Percentiles rank a stretch among this genome's conserved stretches.
Conservation (phyloP, 176 grass and related monocot genomes). For the Lolium perenne region DNA sequence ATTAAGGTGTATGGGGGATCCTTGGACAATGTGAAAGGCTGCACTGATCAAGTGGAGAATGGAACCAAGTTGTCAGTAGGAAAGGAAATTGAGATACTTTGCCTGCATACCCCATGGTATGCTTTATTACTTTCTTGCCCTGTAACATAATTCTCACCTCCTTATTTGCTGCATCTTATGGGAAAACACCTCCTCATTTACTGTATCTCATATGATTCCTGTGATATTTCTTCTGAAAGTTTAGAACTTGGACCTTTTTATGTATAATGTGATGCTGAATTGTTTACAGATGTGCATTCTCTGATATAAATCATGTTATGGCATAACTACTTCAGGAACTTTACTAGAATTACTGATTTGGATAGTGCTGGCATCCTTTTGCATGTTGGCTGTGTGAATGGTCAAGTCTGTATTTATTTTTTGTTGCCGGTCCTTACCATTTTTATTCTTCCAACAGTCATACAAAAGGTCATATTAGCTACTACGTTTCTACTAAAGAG, state of each 20-base stretch:
- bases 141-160: background rate
- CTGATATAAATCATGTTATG: background rate
- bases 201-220: background rate
- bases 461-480: slow-evolving; percentile 94
- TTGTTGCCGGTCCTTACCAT: slow-evolving; percentile 20
- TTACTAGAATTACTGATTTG: background rate
- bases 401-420: background rate
- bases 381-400: slow-evolving; percentile 22
- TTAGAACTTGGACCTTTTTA: background rate
- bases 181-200: background rate
- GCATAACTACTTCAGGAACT: background rate
- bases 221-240: background rate
- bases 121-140: slow-evolving; percentile 7
- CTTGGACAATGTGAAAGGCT: slow-evolving; percentile 82
- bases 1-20: slow-evolving; percentile 95
- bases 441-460: slow-evolving; percentile 60
- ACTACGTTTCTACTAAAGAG: slow-evolving; percentile 76
- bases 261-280: background rate
- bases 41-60: slow-evolving; percentile 83
- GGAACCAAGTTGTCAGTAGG: slow-evolving; percentile 80
- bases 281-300: background rate
- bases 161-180: background rate
- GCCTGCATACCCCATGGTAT: slow-evolving; percentile 93
- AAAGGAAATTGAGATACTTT: slow-evolving; percentile 74
- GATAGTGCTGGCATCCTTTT: background rate